These are phyloP conservation scores for Panicum virgatum DNA, from an alignment of 202 grass and related monocot species.

Conservation along the genomic window DNA sequence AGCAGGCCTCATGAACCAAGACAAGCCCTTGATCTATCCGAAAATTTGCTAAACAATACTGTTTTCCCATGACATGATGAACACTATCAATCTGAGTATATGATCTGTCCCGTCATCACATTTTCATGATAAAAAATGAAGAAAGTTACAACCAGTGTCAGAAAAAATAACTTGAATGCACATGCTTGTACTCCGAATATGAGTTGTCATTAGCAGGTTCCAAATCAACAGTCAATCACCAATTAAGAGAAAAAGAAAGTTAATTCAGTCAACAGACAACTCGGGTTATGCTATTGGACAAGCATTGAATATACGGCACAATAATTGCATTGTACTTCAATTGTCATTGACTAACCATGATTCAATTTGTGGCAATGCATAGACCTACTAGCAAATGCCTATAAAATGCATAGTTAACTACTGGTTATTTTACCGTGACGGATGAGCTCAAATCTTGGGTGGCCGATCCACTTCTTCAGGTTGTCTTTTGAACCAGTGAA, in stretches of 20 bases:
- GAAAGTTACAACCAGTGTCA: neutral
- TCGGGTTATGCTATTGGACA: conserved; percentile 2
- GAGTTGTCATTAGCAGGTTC: conserved; percentile 7
- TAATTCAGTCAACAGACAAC: too few species aligned
- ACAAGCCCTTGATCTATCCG: too few species aligned
- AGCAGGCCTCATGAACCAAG: too few species aligned
- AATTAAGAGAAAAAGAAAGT: conserved; percentile 11
- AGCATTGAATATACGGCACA: conserved; percentile 17
- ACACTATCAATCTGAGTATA: conserved; percentile 6
- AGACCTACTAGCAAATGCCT: too few species aligned
- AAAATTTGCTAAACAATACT: too few species aligned
- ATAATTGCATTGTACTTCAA: neutral
- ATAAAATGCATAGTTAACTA: too few species aligned
- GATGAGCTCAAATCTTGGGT: too few species aligned
- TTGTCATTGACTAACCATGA: conserved; percentile 1
- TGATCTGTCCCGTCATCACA: neutral
- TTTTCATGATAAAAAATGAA: conserved; percentile 4
- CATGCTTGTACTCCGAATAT: neutral
- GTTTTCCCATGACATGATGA: neutral
- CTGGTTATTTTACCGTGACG: too few species aligned
- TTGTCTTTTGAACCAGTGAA: too few species aligned
- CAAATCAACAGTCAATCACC: neutral
- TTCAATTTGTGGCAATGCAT: too few species aligned
- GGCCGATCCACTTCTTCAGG: too few species aligned
- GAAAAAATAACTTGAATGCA: conserved; percentile 11